phyloP scores from a whole-genome alignment of 2,329 filamentous ascomycete genomes.

The Colletotrichum tropicicola region DNA sequence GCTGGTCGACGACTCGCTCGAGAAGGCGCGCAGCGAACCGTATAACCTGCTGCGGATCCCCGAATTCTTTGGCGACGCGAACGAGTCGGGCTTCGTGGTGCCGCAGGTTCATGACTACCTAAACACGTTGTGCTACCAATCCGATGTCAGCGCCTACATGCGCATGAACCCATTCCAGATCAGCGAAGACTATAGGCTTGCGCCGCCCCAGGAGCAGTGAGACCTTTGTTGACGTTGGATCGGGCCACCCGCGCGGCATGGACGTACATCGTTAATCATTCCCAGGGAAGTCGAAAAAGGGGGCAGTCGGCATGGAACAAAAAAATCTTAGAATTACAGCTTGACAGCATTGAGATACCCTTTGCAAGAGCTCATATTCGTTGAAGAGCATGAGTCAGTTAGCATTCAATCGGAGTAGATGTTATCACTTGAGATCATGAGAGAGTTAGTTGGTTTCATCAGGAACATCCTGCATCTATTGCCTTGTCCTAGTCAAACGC shows the following conservation, averaged over 20 bases:
- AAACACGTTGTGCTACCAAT: conserved; percentile 61
- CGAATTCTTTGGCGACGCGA: conserved; percentile 69
- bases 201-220: neutral
- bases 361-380: neutral
- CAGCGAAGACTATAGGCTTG: conserved; percentile 34
- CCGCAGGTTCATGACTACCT: conserved; percentile 70
- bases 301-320: neutral
- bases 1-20: conserved; percentile 83
- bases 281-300: too few species aligned
- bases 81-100: conserved; percentile 55
- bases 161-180: conserved; percentile 58
- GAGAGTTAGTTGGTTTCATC: conserved; percentile 2
- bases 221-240: too few species aligned
- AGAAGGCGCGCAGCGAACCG: conserved; percentile 86
- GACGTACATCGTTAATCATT: too few species aligned
- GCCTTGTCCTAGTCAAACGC: conserved; percentile 22
- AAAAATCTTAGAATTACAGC: neutral
- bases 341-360: neutral
- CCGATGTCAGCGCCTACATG: conserved; percentile 72
- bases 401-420: too few species aligned
- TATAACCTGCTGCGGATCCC: conserved; percentile 84
- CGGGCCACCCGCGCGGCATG: too few species aligned
- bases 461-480: conserved; percentile 27
- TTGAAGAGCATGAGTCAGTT: neutral
- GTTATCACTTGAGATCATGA: neutral